Evolutionary conservation across 805 yeast species (phyloP), one percentile per base, ranked within the genome.

Genomic region (Kazachstania taianensis): DNA sequence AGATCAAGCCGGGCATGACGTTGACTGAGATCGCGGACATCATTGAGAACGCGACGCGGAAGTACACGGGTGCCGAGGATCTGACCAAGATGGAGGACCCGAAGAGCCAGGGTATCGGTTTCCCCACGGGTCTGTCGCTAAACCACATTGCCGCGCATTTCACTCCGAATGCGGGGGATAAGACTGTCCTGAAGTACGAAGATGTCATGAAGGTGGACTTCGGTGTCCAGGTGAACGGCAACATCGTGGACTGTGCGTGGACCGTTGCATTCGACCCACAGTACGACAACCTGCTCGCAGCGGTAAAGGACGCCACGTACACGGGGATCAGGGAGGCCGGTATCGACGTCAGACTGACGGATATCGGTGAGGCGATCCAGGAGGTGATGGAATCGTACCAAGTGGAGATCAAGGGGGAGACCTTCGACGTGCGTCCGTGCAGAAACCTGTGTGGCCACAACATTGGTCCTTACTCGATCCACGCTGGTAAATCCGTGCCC

Each of bases 301-400:
- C 98, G 2, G 98, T 92, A 17, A 74, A 70, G 46, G 96, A 74
- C 31, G 96, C 98, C 33, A 92, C 98, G 5, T 75, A 89, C 56
- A 81, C 97, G 2, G 98, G 98, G 50, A 71, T 92, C 42, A 72
- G 73, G 40, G 94, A 81, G 47, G 86, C 96, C 1, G 98, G 98
- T 36, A 87, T 92, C 42, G 98, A 92, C 57, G 98, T 86, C 24
- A 74, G 98, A 49, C 62, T 92, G 49, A 81, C 94, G 32, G 98
- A 92, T 54, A 82, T 92, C 46, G 98, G 98, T 38, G 97, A 81
- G 41, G 92, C 94, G 5, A 76, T 92, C 41, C 96, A 92, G 61
- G 98, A 92, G 55, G 92, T 82, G 30, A 92, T 92, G 98, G 97
- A 92, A 62, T 78, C 92, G 27, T 82, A 87, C 60, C 98, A 92